Evolutionary conservation across 768 basidiomycete species (phyloP).

Genomic region (Pseudohyphozyma bogoriensis): DNA sequence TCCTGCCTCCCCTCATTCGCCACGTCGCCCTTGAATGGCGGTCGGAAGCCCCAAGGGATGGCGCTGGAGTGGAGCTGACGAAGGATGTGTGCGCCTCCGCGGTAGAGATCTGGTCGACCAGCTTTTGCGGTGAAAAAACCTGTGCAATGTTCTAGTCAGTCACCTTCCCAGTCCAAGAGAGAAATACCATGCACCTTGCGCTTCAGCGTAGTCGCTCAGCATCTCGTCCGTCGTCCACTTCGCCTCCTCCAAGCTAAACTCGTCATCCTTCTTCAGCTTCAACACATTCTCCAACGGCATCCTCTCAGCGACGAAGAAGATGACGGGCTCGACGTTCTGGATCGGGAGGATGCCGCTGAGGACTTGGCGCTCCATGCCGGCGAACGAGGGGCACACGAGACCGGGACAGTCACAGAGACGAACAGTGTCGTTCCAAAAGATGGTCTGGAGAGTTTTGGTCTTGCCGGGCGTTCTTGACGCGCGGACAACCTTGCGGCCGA

Average conservation of each 20-base stretch:
- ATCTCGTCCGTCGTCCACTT: constrained; percentile 81
- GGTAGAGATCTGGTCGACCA: constrained; percentile 73
- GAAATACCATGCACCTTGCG: constrained; percentile 50
- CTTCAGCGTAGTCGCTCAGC: constrained; percentile 62
- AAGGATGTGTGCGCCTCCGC: constrained; percentile 52
- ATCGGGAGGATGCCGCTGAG: constrained; percentile 17
- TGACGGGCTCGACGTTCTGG: constrained; percentile 57
- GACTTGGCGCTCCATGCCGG: constrained; percentile 75
- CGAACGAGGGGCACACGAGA: constrained; percentile 74
- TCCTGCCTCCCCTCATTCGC: constrained; percentile 5
- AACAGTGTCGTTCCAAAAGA: constrained; percentile 76
- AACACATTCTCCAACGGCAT: constrained; percentile 70
- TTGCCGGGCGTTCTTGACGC: constrained; percentile 82
- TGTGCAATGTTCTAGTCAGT: background rate
- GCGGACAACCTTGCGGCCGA: constrained; percentile 64
- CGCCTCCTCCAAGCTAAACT: constrained; percentile 45
- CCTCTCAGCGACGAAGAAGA: constrained; percentile 56
- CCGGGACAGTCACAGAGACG: constrained; percentile 93
- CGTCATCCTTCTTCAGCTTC: constrained; percentile 41
- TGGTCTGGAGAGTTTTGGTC: constrained; percentile 45
- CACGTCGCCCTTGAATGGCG: constrained; percentile 7
- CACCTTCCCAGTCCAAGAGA: too few relatives aligned
- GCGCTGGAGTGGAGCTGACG: constrained; percentile 21
- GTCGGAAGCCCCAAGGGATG: constrained; percentile 28
- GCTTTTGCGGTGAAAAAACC: constrained; percentile 67